Percentiles rank a stretch among this genome's conserved stretches.
Evolutionary conservation across 1,284 basidiomycete species (phyloP).

Genomic region (Malassezia psittaci): DNA sequence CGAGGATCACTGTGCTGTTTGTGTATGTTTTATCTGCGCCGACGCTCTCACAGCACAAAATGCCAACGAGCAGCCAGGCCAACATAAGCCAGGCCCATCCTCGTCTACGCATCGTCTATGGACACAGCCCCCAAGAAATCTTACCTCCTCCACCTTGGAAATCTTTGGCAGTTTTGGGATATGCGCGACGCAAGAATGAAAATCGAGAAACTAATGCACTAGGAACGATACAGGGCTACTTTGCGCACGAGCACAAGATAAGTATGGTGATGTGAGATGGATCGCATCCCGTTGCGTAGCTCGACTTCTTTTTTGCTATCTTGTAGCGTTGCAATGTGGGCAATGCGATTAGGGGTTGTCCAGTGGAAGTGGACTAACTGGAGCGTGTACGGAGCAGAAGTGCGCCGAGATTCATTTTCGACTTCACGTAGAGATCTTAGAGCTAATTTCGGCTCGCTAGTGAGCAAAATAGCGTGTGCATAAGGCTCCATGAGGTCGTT

Average conservation of each 20-base stretch:
- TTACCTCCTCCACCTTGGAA: not conserved
- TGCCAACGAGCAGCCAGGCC: not conserved
- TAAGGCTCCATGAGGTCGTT: not conserved
- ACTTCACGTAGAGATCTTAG: slow-evolving; percentile 13
- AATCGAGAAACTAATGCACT: not conserved
- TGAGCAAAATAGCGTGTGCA: slow-evolving; percentile 9
- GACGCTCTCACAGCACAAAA: not conserved
- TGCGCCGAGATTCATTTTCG: slow-evolving; percentile 9
- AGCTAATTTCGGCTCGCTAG: slow-evolving; percentile 5
- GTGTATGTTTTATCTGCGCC: not conserved
- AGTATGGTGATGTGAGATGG: slow-evolving; percentile 9
- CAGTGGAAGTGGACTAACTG: not conserved
- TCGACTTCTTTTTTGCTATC: slow-evolving; percentile 5
- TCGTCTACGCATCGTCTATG: not conserved
- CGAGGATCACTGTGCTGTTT: not conserved
- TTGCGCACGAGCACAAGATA: slow-evolving; percentile 3
- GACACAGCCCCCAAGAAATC: not conserved
- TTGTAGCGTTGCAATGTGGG: not conserved
- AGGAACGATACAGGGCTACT: not conserved
- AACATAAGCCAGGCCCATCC: not conserved
- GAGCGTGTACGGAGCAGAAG: not conserved
- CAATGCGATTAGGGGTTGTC: not conserved
- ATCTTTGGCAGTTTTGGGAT: no score
- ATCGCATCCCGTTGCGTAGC: slow-evolving; percentile 4
- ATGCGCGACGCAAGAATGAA: not conserved